These are phyloP conservation scores for Talaromyces islandicus DNA, from an alignment of 2,329 filamentous ascomycete genomes.

Conservation along the genomic window DNA sequence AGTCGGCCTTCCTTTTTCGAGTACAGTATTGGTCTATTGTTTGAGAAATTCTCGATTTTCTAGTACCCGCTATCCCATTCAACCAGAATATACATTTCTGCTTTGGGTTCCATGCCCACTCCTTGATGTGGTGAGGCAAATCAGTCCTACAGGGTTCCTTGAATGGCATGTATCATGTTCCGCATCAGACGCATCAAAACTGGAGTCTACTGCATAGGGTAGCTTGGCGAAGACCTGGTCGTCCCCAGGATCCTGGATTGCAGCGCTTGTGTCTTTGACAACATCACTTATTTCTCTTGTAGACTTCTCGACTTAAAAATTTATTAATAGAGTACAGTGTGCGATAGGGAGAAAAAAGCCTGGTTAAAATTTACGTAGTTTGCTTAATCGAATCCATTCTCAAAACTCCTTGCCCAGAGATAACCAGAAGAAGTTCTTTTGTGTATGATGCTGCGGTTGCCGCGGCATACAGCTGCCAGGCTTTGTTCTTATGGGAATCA, in stretches of 20 bases:
- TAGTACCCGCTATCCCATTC: conserved; percentile 5
- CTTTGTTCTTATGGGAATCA: conserved; percentile 12
- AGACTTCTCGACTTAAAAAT: no score
- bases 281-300: no score
- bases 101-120: background rate
- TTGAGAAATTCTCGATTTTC: background rate
- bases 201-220: no score
- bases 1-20: background rate
- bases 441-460: conserved; percentile 7
- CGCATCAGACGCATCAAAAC: no score
- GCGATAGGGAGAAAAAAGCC: no score
- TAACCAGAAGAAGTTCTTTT: background rate
- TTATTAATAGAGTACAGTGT: no score
- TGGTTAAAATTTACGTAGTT: no score
- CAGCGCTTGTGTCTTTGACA: no score
- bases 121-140: background rate
- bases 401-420: background rate
- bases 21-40: background rate
- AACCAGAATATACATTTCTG: conserved; percentile 24
- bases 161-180: background rate
- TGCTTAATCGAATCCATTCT: no score
- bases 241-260: no score
- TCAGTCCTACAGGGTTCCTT: background rate
- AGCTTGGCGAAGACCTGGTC: no score
- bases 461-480: conserved; percentile 11